A percentile compares a stretch with the other conserved stretches of the same genome.
These are phyloP conservation scores for Nyssa sinensis DNA, from an alignment of 148 eudicot genomes.

Conservation along the genomic window DNA sequence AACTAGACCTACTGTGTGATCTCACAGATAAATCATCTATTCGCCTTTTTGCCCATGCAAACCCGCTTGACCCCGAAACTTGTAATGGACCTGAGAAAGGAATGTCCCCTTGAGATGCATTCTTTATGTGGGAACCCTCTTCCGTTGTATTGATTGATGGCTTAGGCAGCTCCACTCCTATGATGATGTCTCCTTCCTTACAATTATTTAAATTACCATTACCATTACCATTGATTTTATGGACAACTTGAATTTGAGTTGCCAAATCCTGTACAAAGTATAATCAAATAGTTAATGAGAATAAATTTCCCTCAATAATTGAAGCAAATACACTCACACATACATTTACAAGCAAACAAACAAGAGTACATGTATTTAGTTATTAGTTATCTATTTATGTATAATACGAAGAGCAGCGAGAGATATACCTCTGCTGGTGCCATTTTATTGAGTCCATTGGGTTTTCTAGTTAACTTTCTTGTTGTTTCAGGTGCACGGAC, in stretches of 20 bases:
- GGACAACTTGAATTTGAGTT: conserved; percentile 36
- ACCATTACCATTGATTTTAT: conserved; percentile 46
- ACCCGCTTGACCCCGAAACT: conserved; percentile 87
- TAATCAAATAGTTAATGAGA: too few relatives aligned
- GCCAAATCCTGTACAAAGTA: conserved; percentile 60
- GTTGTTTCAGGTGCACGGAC: conserved; percentile 58
- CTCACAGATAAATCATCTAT: conserved; percentile 57
- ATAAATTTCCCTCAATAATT: too few relatives aligned
- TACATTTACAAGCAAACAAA: too few relatives aligned
- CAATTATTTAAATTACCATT: too few relatives aligned
- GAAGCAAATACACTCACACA: too few relatives aligned
- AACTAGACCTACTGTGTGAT: conserved; percentile 77
- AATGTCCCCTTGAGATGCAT: conserved; percentile 80
- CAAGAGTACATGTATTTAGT: neutral
- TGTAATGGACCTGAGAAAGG: conserved; percentile 76
- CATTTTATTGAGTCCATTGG: conserved; percentile 51
- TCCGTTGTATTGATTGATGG: conserved; percentile 36
- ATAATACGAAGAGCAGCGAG: conserved; percentile 16
- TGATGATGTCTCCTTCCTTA: too few relatives aligned
- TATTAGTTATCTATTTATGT: neutral
- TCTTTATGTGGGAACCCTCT: conserved; percentile 53
- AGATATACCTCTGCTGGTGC: conserved; percentile 67
- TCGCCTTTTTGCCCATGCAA: conserved; percentile 87
- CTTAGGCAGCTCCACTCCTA: conserved; percentile 51
- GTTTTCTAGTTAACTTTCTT: conserved; percentile 49